Percentiles rank a stretch among this genome's conserved stretches.
phyloP scores from a whole-genome alignment of 2,329 filamentous ascomycete species.

The Monosporascus sp. region DNA sequence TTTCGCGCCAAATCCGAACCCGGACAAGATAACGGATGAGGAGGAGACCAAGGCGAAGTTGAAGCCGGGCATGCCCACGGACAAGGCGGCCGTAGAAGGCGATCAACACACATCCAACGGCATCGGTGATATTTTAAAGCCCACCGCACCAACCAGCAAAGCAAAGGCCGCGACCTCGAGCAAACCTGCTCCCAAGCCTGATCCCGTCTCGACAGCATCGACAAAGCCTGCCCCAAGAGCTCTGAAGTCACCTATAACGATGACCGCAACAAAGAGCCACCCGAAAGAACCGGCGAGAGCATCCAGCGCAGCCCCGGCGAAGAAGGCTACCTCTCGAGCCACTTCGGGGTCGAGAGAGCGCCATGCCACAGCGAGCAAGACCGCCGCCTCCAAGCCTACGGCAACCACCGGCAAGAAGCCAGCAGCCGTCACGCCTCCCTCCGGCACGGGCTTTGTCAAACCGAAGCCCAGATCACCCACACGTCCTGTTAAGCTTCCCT shows the following conservation, averaged over 20 bases:
- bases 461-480: slow-evolving; percentile 65
- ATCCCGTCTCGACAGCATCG: too few relatives aligned
- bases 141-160: slow-evolving; percentile 16
- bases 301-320: slow-evolving; percentile 29
- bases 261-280: slow-evolving; percentile 35
- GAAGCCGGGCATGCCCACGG: slow-evolving; percentile 26
- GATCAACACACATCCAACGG: slow-evolving; percentile 12
- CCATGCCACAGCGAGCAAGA: slow-evolving; percentile 27
- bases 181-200: slow-evolving; percentile 15
- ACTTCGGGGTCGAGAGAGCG: slow-evolving; percentile 32
- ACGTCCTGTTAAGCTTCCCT: slow-evolving; percentile 59
- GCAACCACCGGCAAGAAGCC: slow-evolving; percentile 37
- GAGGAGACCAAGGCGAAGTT: slow-evolving; percentile 31
- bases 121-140: slow-evolving; percentile 11
- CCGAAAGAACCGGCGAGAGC: slow-evolving; percentile 22
- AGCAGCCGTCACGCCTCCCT: slow-evolving; percentile 34
- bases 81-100: slow-evolving; percentile 15
- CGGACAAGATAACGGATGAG: slow-evolving; percentile 35
- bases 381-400: slow-evolving; percentile 25
- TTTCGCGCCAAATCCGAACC: slow-evolving; percentile 31
- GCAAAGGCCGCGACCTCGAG: slow-evolving; percentile 24
- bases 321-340: slow-evolving; percentile 24
- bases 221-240: slow-evolving; percentile 18
- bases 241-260: slow-evolving; percentile 31
- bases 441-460: slow-evolving; percentile 45